These are phyloP conservation scores for Phytopythium litorale DNA, from an alignment of 352 stramenopile genomes.

Conservation along the genomic window DNA sequence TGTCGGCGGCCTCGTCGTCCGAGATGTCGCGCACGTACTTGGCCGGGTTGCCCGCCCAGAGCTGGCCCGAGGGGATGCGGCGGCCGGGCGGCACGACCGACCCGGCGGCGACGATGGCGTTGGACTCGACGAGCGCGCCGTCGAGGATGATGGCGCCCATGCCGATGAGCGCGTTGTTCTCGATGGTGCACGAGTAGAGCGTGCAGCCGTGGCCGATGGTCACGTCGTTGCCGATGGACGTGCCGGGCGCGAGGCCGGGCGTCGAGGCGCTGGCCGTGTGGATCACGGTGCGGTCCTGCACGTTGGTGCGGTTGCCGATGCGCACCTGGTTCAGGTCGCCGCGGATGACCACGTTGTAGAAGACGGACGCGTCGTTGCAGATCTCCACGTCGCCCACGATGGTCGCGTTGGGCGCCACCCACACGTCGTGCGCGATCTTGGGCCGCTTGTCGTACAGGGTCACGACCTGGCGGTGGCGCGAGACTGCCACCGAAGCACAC, in stretches of 20 bases:
- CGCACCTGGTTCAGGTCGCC: constrained; percentile 91
- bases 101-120: constrained; percentile 94
- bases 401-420: constrained; percentile 95
- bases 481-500: constrained; percentile 63
- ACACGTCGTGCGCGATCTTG: constrained; percentile 89
- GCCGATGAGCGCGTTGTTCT: constrained; percentile 95
- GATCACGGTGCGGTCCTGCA: constrained; percentile 96
- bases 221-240: constrained; percentile 94
- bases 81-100: constrained; percentile 90
- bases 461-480: constrained; percentile 92
- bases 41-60: constrained; percentile 96
- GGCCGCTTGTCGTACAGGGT: constrained; percentile 91
- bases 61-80: constrained; percentile 89
- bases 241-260: constrained; percentile 73
- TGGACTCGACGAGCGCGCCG: constrained; percentile 89
- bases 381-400: constrained; percentile 96
- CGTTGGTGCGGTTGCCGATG: constrained; percentile 95
- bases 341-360: constrained; percentile 96
- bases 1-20: constrained; percentile 90
- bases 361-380: constrained; percentile 92
- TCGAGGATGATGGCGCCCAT: constrained; percentile 95
- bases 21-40: constrained; percentile 92
- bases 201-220: constrained; percentile 94
- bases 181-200: constrained; percentile 96
- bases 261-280: constrained; percentile 85